Evolutionary conservation across 495 filamentous ascomycete species (phyloP), one percentile per base, ranked within the genome.

Genomic region (Chaetomium cochliodes): DNA sequence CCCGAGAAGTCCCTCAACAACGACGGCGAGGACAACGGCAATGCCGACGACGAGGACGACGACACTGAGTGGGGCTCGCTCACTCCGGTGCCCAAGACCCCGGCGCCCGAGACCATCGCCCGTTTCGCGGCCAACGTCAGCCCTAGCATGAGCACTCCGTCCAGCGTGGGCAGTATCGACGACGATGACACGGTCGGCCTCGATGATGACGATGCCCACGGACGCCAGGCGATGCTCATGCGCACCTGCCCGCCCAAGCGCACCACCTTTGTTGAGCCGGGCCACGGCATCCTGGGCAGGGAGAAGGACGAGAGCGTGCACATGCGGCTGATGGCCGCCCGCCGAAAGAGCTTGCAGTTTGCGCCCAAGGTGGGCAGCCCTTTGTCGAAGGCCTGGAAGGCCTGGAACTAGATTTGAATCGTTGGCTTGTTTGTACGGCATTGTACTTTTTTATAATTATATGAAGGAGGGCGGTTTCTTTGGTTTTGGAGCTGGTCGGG

Each of bases 281-380:
- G 73, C 26, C 61, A 65, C 26, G 72, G 76, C 49, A 33, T 80
- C 55, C 63, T 80, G 47, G 63, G 71, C 42, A 65, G 63, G 51
- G 72, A 78, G 47, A 80, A 80, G 74, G 78, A 84, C 65, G 76
- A 80, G 63, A 68, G 71, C 26, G 76, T 93, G 16, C 79, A 87
- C 64, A 80, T 86, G 75, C 82, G 87, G 53, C 75, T 96, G 62
- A 84, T 91, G 78, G 84, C 87, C 44, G 91, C 90, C 0, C 78
- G 90, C 56, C 81, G 92, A 49, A 92, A 92, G 84, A 96, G 89
- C 70, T 73, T 92, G 76, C 90, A 92, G 67, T 93, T 87, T 77
- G 88, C 90, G 50, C 92, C 91, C 6, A 86, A 87, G 72, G 77
- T 93, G 54, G 87, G 84, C 13, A 96, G 92, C 74, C 92, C 90